phyloP scores from a whole-genome alignment of 2,329 filamentous ascomycete species.

The Aspergillus japonicus region DNA sequence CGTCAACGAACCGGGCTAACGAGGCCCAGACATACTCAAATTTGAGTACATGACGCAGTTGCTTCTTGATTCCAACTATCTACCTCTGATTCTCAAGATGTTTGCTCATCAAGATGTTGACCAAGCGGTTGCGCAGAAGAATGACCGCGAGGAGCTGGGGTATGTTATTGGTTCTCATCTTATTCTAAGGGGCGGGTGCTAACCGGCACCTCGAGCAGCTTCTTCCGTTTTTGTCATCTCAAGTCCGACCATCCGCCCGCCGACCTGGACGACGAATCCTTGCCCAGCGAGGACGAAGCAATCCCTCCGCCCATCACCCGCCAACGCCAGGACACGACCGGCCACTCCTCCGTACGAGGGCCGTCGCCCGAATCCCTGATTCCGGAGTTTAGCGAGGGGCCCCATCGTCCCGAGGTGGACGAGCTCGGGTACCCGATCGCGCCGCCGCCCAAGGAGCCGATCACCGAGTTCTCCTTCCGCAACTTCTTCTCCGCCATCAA shows the following conservation, averaged over 20 bases:
- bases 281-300: conserved; percentile 65
- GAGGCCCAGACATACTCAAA: conserved; percentile 73
- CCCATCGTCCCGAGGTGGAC: conserved; percentile 64
- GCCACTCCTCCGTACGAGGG: conserved; percentile 25
- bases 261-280: conserved; percentile 34
- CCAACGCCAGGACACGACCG: conserved; percentile 46
- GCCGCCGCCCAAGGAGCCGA: conserved; percentile 67
- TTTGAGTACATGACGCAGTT: conserved; percentile 95
- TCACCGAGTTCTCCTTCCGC: conserved; percentile 86
- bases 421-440: conserved; percentile 77
- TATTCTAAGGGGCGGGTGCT: background rate
- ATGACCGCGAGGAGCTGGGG: conserved; percentile 79
- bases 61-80: conserved; percentile 89
- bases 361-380: conserved; percentile 27
- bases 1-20: conserved; percentile 10
- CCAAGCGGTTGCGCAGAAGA: conserved; percentile 79
- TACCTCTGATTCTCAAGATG: conserved; percentile 87
- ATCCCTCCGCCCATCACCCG: conserved; percentile 76
- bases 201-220: conserved; percentile 51
- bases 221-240: conserved; percentile 84
- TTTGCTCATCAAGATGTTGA: conserved; percentile 94
- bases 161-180: conserved; percentile 39
- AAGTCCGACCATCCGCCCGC: conserved; percentile 61
- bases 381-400: conserved; percentile 26
- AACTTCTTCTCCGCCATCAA: conserved; percentile 97